Percentiles rank a stretch among this genome's conserved stretches.
These are phyloP conservation scores for Tricholoma hemisulphureum DNA, from an alignment of 768 basidiomycete genomes.

Conservation along the genomic window DNA sequence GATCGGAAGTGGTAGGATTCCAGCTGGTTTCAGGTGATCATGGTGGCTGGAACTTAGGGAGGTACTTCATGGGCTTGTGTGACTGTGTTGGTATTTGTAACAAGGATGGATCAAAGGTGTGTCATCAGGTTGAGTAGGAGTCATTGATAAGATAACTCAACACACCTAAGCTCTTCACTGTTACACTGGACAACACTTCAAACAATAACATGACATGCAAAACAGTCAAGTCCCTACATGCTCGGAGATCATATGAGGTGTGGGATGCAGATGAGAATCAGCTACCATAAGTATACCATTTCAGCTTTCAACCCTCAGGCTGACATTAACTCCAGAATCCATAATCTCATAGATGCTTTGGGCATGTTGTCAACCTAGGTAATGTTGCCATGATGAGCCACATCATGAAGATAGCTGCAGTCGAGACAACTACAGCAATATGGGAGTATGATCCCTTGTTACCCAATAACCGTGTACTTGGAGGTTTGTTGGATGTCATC, in stretches of 20 bases:
- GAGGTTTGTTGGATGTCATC: slow-evolving; percentile 29
- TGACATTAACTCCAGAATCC: not conserved
- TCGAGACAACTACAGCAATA: slow-evolving; percentile 27
- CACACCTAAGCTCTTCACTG: slow-evolving; percentile 22
- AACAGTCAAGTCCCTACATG: slow-evolving; percentile 12
- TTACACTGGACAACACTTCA: too few species aligned
- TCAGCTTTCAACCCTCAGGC: not conserved
- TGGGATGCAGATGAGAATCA: slow-evolving; percentile 17
- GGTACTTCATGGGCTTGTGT: not conserved
- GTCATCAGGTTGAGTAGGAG: not conserved
- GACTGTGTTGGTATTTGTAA: not conserved
- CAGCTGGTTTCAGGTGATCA: not conserved
- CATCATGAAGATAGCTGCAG: slow-evolving; percentile 24
- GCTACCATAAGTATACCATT: too few species aligned
- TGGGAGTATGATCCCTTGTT: slow-evolving; percentile 33
- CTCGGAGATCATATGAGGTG: too few species aligned
- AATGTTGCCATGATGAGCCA: slow-evolving; percentile 26
- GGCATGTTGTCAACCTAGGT: slow-evolving; percentile 14
- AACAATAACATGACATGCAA: slow-evolving; percentile 23
- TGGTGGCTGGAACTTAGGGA: not conserved
- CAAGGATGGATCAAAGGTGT: not conserved
- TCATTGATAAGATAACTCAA: not conserved
- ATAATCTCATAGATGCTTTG: slow-evolving; percentile 27
- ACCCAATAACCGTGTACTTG: too few species aligned
- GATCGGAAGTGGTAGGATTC: slow-evolving; percentile 1